A percentile compares a stretch with the other conserved stretches of the same genome.
These are phyloP conservation scores for Cryptosporidium bovis DNA, from an alignment of 169 alveolate genomes.

Conservation along the genomic window DNA sequence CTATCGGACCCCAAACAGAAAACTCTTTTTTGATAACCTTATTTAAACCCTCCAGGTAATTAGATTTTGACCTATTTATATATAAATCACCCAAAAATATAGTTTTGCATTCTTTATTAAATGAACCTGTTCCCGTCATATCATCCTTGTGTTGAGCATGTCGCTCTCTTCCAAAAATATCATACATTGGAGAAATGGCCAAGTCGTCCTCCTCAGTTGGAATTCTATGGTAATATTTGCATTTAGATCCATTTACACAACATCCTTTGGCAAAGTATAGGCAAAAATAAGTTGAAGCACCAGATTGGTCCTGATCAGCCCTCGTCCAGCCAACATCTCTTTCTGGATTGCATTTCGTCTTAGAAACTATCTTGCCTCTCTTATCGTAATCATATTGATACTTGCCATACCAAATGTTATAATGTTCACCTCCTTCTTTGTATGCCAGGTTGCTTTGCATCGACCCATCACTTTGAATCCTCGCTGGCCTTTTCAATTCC, in stretches of 20 bases:
- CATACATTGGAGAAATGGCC: constrained; percentile 91
- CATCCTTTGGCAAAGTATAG: constrained; percentile 97
- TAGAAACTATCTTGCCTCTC: constrained; percentile 89
- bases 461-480: constrained; percentile 67
- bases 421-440: constrained; percentile 95
- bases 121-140: constrained; percentile 97
- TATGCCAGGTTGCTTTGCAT: constrained; percentile 80
- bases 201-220: constrained; percentile 95
- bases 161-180: constrained; percentile 98
- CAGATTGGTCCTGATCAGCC: constrained; percentile 89
- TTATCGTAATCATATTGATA: constrained; percentile 92
- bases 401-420: constrained; percentile 99
- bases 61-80: constrained; percentile 86
- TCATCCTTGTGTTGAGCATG: constrained; percentile 96
- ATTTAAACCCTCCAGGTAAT: constrained; percentile 89
- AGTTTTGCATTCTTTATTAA: constrained; percentile 94
- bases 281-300: constrained; percentile 90
- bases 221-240: constrained; percentile 95
- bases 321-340: constrained; percentile 96
- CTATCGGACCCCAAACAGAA: constrained; percentile 95
- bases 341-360: constrained; percentile 92
- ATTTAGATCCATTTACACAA: constrained; percentile 96
- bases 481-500: constrained; percentile 65
- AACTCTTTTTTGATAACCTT: constrained; percentile 92
- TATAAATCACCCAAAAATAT: constrained; percentile 93